Percentiles rank a stretch among this genome's conserved stretches.
Evolutionary conservation across 2,329 filamentous ascomycete genomes (phyloP).

Genomic region (Escovopsis sp.): DNA sequence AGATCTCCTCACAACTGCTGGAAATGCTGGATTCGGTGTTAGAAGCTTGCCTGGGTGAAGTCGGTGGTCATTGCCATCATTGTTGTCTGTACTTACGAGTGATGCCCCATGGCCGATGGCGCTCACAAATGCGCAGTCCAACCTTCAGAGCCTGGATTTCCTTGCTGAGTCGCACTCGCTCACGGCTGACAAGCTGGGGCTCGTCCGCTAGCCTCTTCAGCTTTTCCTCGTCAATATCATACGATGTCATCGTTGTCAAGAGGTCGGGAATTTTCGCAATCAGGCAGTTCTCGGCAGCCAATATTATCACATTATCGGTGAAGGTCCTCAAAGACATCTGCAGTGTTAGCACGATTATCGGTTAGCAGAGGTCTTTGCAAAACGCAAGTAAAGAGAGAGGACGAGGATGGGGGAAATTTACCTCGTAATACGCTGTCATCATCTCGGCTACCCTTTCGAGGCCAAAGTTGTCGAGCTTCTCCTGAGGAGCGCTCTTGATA

Average conservation of each 20-base stretch:
- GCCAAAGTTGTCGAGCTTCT: slow-evolving; percentile 17
- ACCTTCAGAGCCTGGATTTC: neutral
- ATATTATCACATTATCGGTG: slow-evolving; percentile 31
- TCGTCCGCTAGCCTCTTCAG: neutral
- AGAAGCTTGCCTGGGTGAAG: neutral
- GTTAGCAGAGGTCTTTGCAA: too few species aligned
- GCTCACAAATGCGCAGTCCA: neutral
- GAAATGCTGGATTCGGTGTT: neutral
- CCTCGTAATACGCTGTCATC: slow-evolving; percentile 29
- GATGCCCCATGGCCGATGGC: neutral
- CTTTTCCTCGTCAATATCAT: neutral
- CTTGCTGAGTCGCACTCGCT: neutral
- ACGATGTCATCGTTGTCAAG: slow-evolving; percentile 19
- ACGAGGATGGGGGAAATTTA: slow-evolving; percentile 7
- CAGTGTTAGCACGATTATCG: too few species aligned
- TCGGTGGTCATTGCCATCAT: neutral
- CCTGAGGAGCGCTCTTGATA: slow-evolving; percentile 3
- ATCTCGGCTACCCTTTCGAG: slow-evolving; percentile 28
- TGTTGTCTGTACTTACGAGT: neutral
- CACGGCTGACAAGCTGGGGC: neutral
- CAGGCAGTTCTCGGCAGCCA: slow-evolving; percentile 34
- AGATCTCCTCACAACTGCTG: neutral
- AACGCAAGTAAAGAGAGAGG: accelerated
- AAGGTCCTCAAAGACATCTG: slow-evolving; percentile 30
- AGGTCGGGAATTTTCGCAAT: slow-evolving; percentile 25